A percentile compares a stretch with the other conserved stretches of the same genome.
Conservation (phyloP, 306 rosid species). For the Lathyrus tuberosus region DNA sequence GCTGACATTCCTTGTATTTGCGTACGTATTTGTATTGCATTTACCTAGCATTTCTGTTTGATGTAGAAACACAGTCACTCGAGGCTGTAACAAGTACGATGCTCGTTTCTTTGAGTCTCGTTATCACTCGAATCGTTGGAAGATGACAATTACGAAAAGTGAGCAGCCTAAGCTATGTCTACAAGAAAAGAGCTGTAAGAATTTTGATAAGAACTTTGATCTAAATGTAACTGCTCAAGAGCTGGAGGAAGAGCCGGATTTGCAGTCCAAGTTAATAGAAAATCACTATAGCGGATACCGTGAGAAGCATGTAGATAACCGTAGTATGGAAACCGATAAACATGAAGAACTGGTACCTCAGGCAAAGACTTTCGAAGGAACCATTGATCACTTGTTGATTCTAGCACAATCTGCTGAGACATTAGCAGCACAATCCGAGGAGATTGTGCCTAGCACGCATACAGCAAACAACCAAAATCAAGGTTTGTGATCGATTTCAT, state of each 20-base stretch:
- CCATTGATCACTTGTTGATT: constrained; percentile 41
- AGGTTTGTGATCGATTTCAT: constrained; percentile 24
- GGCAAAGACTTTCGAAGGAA: constrained; percentile 19
- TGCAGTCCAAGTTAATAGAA: constrained; percentile 25
- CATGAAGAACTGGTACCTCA: constrained; percentile 8
- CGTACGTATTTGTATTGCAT: not conserved
- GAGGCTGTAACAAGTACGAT: constrained; percentile 15
- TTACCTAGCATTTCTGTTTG: constrained; percentile 22
- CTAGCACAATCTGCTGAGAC: constrained; percentile 46
- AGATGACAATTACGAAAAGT: constrained; percentile 32
- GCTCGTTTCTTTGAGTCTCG: not conserved
- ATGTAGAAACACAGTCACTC: constrained; percentile 8
- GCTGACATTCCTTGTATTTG: not conserved
- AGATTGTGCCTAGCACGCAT: constrained; percentile 10
- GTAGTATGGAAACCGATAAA: constrained; percentile 9
- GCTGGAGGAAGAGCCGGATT: constrained; percentile 21
- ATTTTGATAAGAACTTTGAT: constrained; percentile 26
- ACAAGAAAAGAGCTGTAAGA: constrained; percentile 1
- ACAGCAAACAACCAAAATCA: constrained; percentile 7
- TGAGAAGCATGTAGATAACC: not conserved
- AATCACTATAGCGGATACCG: not conserved
- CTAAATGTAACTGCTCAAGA: constrained; percentile 39
- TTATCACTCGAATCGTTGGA: constrained; percentile 2
- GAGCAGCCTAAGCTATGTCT: constrained; percentile 16
- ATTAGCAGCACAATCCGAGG: constrained; percentile 31